Evolutionary conservation across 192 early-diverging fungal genomes (phyloP), one percentile per base, ranked within the genome.

Genomic region (Backusella psychrophila): DNA sequence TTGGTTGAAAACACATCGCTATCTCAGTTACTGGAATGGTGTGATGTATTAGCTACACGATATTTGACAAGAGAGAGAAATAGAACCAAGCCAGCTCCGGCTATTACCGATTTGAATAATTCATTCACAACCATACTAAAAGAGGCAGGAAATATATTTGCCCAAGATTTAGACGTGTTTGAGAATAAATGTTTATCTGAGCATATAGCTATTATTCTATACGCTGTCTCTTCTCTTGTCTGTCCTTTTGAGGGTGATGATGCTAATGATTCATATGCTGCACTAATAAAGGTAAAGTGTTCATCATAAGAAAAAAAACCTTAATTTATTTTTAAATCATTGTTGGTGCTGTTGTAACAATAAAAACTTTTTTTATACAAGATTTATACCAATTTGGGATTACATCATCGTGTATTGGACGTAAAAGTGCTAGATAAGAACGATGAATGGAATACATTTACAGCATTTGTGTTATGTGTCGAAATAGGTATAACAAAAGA

Each of bases 401-500:
- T 23, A 23, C 23, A 29, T 11, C 74, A 75, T 67, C 65, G 63
- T 31, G 31, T 42, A 42, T 36, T 75, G 15, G 74, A 75, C 35
- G 29, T 66, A n/a, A 65, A 66, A 36, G 66, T 67, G 31, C 5
- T 75, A 29, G 23, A 74, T 23, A 75, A 66, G 33, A 26, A 12
- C 11, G 34, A 36, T 31, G 6, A 19, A 33, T 75, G 74, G 74
- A 42, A 68, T 31, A 29, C 42, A 29, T 65, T 65, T 21, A n/a
- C 41, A 19, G 63, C 65, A 14, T 34, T 75, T 14, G 38, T 75
- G 41, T 17, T 75, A 33, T 38, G 39, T 14, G n/a, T 75, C 14
- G 74, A 75, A 66, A 44, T 39, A 34, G 74, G 74, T 75, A 71
- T 36, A 71, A 11, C 39, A 74, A 42, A 34, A 8, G 34, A 66